A percentile compares a stretch with the other conserved stretches of the same genome.
phyloP scores from a whole-genome alignment of 1,284 basidiomycete genomes.

The Kwoniella shivajii region DNA sequence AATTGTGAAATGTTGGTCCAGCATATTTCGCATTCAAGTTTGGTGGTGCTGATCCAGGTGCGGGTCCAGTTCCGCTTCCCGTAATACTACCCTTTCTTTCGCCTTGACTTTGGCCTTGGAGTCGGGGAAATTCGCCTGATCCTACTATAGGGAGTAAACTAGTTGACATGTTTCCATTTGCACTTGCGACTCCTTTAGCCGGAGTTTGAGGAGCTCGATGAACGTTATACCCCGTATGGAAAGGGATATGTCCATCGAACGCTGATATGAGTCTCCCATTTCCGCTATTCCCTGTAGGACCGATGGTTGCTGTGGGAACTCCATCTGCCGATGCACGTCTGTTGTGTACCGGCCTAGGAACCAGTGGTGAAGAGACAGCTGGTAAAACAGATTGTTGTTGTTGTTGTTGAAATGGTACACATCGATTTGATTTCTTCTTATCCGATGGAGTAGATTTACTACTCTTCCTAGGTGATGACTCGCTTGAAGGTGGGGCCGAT shows the following conservation, averaged over 20 bases:
- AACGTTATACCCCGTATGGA: slow-evolving; percentile 45
- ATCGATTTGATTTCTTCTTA: slow-evolving; percentile 18
- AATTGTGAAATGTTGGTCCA: slow-evolving; percentile 52
- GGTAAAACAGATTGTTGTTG: background rate
- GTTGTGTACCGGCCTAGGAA: slow-evolving; percentile 23
- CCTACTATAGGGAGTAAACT: slow-evolving; percentile 25
- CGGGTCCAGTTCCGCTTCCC: background rate
- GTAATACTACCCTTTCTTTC: background rate
- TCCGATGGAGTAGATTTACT: slow-evolving; percentile 16
- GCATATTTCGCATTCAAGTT: slow-evolving; percentile 41
- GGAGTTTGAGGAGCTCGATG: slow-evolving; percentile 50
- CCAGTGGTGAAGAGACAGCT: slow-evolving; percentile 15
- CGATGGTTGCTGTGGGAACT: slow-evolving; percentile 7
- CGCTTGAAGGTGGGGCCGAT: slow-evolving; percentile 7
- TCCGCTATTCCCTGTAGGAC: background rate
- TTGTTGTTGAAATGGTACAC: slow-evolving; percentile 5
- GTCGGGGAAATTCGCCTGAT: slow-evolving; percentile 44
- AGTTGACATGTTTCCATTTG: slow-evolving; percentile 11
- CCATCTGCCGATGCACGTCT: slow-evolving; percentile 35
- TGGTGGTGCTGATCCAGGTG: background rate
- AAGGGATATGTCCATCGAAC: slow-evolving; percentile 36
- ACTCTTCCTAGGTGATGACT: slow-evolving; percentile 9
- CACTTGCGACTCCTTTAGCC: slow-evolving; percentile 22
- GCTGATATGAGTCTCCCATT: slow-evolving; percentile 25
- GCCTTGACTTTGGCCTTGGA: slow-evolving; percentile 10